phyloP scores from a whole-genome alignment of 495 filamentous ascomycete genomes.

The Penicillium canariense region DNA sequence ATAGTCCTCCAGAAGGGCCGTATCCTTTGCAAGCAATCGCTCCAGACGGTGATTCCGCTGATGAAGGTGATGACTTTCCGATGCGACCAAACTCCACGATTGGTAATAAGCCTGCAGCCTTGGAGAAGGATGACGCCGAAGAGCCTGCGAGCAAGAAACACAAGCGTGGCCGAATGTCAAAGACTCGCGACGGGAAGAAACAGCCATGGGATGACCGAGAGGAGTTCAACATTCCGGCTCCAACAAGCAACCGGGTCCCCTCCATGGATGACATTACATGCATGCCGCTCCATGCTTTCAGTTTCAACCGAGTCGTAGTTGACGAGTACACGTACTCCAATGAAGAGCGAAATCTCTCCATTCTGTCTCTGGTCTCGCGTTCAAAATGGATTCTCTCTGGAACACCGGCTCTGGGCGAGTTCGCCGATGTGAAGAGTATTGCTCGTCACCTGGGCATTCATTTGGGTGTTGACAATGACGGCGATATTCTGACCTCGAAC shows the following conservation, averaged over 20 bases:
- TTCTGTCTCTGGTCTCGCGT: conserved; percentile 41
- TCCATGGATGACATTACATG: conserved; percentile 22
- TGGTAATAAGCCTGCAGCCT: too few relatives aligned
- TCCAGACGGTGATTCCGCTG: background rate
- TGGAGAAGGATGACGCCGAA: background rate
- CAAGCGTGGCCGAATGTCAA: conserved; percentile 1
- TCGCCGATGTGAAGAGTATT: conserved; percentile 59
- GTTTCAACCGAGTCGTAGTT: conserved; percentile 60
- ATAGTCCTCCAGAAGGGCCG: background rate
- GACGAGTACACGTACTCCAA: conserved; percentile 67
- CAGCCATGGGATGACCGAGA: conserved; percentile 21
- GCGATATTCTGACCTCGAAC: conserved; percentile 33
- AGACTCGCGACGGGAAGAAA: conserved; percentile 3
- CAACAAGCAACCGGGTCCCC: background rate
- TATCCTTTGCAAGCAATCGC: background rate
- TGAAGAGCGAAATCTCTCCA: conserved; percentile 25
- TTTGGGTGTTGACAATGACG: conserved; percentile 52
- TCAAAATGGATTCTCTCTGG: conserved; percentile 68
- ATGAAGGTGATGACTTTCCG: background rate
- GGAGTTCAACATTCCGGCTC: conserved; percentile 25
- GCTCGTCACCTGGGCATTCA: conserved; percentile 54
- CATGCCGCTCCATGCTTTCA: conserved; percentile 57
- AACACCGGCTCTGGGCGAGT: conserved; percentile 57
- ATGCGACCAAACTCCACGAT: too few relatives aligned
- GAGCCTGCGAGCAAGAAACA: background rate